A percentile compares a stretch with the other conserved stretches of the same genome.
Evolutionary conservation across 176 grass and related monocot genomes (phyloP).

Genomic region (Guadua angustifolia): DNA sequence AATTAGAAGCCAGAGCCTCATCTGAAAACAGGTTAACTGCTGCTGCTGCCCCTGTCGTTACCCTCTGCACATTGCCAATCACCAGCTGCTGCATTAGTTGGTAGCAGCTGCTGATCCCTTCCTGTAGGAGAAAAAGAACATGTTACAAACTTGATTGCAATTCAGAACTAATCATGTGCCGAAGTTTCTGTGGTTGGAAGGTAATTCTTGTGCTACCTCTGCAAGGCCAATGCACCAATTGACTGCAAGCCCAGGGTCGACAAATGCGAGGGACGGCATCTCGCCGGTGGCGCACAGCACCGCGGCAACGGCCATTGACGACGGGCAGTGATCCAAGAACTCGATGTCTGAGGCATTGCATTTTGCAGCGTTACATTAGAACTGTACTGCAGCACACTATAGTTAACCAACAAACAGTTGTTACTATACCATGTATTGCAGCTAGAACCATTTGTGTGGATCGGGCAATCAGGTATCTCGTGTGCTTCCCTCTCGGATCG

Average conservation of each 20-base stretch:
- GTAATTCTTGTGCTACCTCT: constrained; percentile 54
- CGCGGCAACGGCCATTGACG: constrained; percentile 78
- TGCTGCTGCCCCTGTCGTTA: constrained; percentile 23
- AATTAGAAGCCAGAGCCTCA: constrained; percentile 48
- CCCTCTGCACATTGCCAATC: constrained; percentile 52
- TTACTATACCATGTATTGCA: constrained; percentile 60
- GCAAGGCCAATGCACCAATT: constrained; percentile 87
- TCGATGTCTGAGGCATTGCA: constrained; percentile 57
- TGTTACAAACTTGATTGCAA: constrained; percentile 4
- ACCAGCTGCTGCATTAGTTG: constrained; percentile 63
- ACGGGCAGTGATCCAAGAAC: constrained; percentile 78
- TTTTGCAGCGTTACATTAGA: constrained; percentile 37
- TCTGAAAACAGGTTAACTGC: constrained; percentile 46
- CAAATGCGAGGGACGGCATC: constrained; percentile 49
- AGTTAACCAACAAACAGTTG: neutral
- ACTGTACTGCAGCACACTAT: neutral
- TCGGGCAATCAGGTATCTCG: constrained; percentile 54
- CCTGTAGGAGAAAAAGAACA: constrained; percentile 48
- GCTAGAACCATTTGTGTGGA: constrained; percentile 71
- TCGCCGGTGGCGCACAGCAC: constrained; percentile 74
- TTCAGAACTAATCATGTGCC: constrained; percentile 20
- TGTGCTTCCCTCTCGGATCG: constrained; percentile 69
- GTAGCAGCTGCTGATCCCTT: constrained; percentile 75
- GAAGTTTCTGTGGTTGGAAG: neutral
- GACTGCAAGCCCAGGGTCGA: constrained; percentile 57